Conservation (phyloP, 805 yeast genomes). For the Ogataea pini region DNA sequence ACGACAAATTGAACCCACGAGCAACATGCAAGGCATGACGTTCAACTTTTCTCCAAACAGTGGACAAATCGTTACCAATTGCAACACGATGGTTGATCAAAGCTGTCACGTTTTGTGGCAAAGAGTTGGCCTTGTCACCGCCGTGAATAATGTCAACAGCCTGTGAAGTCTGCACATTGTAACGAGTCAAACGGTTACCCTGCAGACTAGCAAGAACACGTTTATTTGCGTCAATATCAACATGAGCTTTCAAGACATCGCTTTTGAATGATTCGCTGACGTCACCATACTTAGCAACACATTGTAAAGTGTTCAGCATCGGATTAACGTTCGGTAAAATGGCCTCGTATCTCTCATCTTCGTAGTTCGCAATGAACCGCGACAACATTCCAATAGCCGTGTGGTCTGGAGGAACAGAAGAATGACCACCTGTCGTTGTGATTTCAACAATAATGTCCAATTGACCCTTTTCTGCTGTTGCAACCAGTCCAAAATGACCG, state of each 20-base stretch:
- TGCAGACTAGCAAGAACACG: constrained; percentile 27
- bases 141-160: constrained; percentile 69
- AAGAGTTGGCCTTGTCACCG: constrained; percentile 74
- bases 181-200: constrained; percentile 26
- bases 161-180: constrained; percentile 59
- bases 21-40: constrained; percentile 45
- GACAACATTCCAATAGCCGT: constrained; percentile 76
- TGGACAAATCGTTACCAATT: constrained; percentile 51
- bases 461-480: constrained; percentile 49
- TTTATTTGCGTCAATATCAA: constrained; percentile 37
- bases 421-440: constrained; percentile 58
- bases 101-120: constrained; percentile 63
- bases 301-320: constrained; percentile 53
- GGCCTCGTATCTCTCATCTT: constrained; percentile 54
- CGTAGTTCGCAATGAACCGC: constrained; percentile 56
- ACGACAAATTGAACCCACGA: constrained; percentile 47
- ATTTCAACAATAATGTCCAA: constrained; percentile 48
- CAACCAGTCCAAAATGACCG: constrained; percentile 43
- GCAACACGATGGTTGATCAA: constrained; percentile 65
- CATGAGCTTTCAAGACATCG: constrained; percentile 41
- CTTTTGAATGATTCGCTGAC: constrained; percentile 30
- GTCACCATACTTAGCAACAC: constrained; percentile 56
- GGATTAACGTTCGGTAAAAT: constrained; percentile 59
- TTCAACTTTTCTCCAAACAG: constrained; percentile 41
- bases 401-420: constrained; percentile 64